A percentile compares a stretch with the other conserved stretches of the same genome.
These are phyloP conservation scores for Phycomyces blakesleeanus DNA, from an alignment of 192 early-diverging fungal genomes.

Conservation along the genomic window DNA sequence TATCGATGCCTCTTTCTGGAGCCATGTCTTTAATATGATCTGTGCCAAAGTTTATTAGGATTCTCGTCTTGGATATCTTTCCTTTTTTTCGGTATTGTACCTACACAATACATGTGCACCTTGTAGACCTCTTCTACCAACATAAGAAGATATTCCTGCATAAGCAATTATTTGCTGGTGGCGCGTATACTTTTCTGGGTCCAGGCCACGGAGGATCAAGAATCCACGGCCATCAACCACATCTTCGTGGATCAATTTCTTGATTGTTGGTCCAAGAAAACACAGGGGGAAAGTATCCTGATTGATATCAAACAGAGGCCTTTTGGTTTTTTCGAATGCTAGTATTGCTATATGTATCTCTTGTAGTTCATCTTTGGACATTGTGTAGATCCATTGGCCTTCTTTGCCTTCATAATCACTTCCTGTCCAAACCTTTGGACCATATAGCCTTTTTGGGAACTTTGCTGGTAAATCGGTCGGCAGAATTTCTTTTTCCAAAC, in stretches of 20 bases:
- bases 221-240: conserved; percentile 27
- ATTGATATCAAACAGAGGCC: conserved; percentile 9
- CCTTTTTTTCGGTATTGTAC: no score
- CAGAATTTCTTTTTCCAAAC: conserved; percentile 18
- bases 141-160: conserved; percentile 21
- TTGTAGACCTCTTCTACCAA: conserved; percentile 24
- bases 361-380: conserved; percentile 15
- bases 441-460: conserved; percentile 21
- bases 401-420: conserved; percentile 21
- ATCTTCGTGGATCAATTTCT: conserved; percentile 13
- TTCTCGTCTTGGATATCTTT: no score
- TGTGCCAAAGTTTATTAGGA: neutral
- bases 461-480: conserved; percentile 19
- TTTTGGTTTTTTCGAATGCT: conserved; percentile 14
- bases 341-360: conserved; percentile 20
- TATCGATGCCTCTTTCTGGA: conserved; percentile 14
- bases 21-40: conserved; percentile 30
- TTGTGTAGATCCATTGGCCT: conserved; percentile 21
- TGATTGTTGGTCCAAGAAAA: conserved; percentile 18
- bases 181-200: conserved; percentile 23
- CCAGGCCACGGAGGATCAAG: conserved; percentile 20
- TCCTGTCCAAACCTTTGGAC: conserved; percentile 27
- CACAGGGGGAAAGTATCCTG: conserved; percentile 15
- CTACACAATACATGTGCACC: conserved; percentile 22
- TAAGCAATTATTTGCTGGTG: conserved; percentile 29